These are phyloP conservation scores for Neospermospora avenae DNA, from an alignment of 2,329 filamentous ascomycete species.

Conservation along the genomic window DNA sequence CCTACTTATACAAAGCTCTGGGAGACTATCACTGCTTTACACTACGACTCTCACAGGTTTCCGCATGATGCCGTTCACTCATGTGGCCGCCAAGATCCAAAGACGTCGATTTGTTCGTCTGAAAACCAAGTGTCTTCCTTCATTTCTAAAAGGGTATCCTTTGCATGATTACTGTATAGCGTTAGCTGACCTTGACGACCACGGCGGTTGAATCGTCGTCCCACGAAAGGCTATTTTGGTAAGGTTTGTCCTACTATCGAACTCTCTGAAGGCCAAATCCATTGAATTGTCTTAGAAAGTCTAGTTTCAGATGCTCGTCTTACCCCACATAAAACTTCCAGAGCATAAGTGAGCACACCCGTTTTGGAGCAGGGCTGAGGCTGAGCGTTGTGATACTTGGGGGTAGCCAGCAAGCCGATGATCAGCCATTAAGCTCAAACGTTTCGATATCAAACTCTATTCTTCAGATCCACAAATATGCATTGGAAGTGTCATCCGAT, in stretches of 20 bases:
- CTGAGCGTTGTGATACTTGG: neutral
- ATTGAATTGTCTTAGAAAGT: too few relatives aligned
- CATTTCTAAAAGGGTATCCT: neutral
- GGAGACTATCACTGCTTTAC: neutral
- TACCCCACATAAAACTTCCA: neutral
- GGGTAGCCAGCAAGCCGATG: neutral
- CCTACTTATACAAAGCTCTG: neutral
- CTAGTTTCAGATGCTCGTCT: neutral
- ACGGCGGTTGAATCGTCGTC: neutral
- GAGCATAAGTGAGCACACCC: neutral
- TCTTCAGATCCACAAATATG: neutral
- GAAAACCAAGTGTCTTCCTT: too few relatives aligned
- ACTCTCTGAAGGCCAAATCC: neutral
- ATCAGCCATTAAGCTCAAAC: neutral
- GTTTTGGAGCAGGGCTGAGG: neutral
- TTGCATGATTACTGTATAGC: neutral
- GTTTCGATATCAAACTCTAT: constrained; percentile 11
- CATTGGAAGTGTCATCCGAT: neutral
- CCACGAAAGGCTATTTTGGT: neutral
- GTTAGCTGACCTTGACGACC: neutral
- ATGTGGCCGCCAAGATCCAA: neutral
- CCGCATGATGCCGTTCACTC: neutral
- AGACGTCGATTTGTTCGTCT: neutral
- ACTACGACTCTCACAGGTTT: neutral
- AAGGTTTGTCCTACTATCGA: neutral